Evolutionary conservation across 306 rosid species (phyloP).

Genomic region (Medicago ruthenica): DNA sequence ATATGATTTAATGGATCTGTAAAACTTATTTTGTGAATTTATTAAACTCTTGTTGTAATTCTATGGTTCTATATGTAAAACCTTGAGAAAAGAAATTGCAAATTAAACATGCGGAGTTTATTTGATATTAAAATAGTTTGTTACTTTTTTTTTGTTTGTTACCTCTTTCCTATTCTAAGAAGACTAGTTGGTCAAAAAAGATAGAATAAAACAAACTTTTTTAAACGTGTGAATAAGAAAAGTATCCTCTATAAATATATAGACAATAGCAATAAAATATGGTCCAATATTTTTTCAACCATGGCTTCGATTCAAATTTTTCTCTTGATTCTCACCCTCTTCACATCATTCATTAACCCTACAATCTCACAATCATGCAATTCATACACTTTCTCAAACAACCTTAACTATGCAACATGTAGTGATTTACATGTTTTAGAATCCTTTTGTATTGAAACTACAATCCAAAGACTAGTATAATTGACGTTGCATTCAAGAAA

Average conservation of each 20-base stretch:
- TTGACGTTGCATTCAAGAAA: slow-evolving; percentile 48
- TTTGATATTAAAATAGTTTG: too few species aligned
- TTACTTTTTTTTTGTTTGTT: too few species aligned
- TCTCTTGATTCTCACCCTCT: not conserved
- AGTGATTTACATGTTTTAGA: slow-evolving; percentile 36
- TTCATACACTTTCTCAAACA: slow-evolving; percentile 16
- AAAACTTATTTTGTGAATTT: not conserved
- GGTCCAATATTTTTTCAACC: not conserved
- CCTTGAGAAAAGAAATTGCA: too few species aligned
- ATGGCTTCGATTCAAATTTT: not conserved
- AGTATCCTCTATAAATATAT: too few species aligned
- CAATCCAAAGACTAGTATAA: not conserved
- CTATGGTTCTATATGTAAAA: not conserved
- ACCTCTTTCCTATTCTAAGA: too few species aligned
- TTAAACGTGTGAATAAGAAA: too few species aligned
- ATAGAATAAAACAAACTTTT: too few species aligned
- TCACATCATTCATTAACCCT: not conserved
- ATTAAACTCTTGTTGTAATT: slow-evolving; percentile 1
- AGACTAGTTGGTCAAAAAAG: too few species aligned
- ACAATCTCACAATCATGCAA: not conserved
- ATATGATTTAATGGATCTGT: not conserved
- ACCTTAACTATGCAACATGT: slow-evolving; percentile 34
- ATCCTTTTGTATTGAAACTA: slow-evolving; percentile 47
- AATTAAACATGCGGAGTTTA: too few species aligned
- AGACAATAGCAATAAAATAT: too few species aligned